Evolutionary conservation across 768 basidiomycete genomes (phyloP), one percentile per base, ranked within the genome.

Genomic region (Tylopilus sp.): DNA sequence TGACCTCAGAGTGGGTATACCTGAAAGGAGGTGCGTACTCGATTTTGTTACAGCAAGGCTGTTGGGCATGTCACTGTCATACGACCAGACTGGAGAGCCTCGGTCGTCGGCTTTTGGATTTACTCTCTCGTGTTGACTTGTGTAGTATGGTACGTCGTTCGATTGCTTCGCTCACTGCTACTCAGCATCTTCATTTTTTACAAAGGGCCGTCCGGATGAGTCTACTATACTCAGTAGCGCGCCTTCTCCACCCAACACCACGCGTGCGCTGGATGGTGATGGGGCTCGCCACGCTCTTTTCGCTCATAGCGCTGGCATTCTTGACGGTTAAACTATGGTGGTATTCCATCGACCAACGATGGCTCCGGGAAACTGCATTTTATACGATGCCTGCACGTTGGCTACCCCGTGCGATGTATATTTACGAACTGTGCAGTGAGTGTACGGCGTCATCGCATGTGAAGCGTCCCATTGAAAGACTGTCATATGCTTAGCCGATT

Each of bases 21-120:
- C 33, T 36, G 36, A 17, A 58, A 28, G 59, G 59, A 56, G 59
- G 59, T 61, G n/a, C 26, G 56, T 58, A 44, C n/a, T 25, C 7
- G 9, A 25, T 30, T 10, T 47, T 31, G 9, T 49, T 20, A 10
- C 38, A 23, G 10, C 20, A 9, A 15, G 20, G 21, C 4, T 17
- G 12, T 41, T 21, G 10, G 20, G 28, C 13, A 26, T 42, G 15
- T 25, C 20, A 18, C 36, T 25, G 5, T 6, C 20, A 39, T 38
- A 35, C 20, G 17, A 50, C 17, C 33, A 61, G 62, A 15, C 2
- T 44, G 52, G 47, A 17, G 10, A 6, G 50, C 18, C 15, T 43
- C 53, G 6, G 2, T 58, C 2, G 20, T 61, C 26, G 52, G 55
- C 33, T 44, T 57, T 45, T 62, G 60, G 60, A 30, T 53, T 3